A percentile compares a stretch with the other conserved stretches of the same genome.
Evolutionary conservation across 108 stramenopile genomes (phyloP).

Genomic region (Mediolabrus comicus): DNA sequence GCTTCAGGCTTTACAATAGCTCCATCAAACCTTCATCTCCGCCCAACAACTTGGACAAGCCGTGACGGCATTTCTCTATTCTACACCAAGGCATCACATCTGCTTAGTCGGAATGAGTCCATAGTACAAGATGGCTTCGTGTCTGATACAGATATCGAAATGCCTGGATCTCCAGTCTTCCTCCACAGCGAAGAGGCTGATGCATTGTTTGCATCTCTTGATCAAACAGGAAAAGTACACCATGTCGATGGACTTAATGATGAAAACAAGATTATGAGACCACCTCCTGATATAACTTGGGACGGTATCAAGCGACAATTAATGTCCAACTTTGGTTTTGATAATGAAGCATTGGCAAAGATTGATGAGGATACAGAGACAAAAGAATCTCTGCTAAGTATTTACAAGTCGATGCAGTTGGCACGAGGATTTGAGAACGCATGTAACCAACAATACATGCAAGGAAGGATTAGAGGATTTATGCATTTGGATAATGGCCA

Average conservation of each 20-base stretch:
- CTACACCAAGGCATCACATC: not conserved
- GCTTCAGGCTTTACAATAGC: not conserved
- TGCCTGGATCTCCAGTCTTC: not conserved
- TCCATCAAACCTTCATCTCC: not conserved
- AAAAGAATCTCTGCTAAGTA: conserved; percentile 12
- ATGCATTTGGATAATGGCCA: conserved; percentile 77
- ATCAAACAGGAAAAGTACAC: conserved; percentile 7
- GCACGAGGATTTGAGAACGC: conserved; percentile 24
- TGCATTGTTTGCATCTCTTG: conserved; percentile 9
- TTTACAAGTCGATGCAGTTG: conserved; percentile 31
- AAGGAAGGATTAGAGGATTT: conserved; percentile 50
- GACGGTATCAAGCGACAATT: conserved; percentile 29
- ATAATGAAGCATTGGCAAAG: conserved; percentile 39
- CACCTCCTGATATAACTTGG: conserved; percentile 23
- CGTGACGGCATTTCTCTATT: not conserved
- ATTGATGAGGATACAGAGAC: conserved; percentile 53
- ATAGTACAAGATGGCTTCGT: not conserved
- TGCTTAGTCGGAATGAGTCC: not conserved
- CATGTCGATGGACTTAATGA: not conserved
- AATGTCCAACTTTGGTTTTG: conserved; percentile 12
- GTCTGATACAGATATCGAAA: not conserved
- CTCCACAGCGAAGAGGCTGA: not conserved
- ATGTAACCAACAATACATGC: conserved; percentile 33
- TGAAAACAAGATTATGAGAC: conserved; percentile 18
- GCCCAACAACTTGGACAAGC: not conserved